phyloP scores from a whole-genome alignment of 2,329 filamentous ascomycete genomes.

The Daldinia eschscholtzii region DNA sequence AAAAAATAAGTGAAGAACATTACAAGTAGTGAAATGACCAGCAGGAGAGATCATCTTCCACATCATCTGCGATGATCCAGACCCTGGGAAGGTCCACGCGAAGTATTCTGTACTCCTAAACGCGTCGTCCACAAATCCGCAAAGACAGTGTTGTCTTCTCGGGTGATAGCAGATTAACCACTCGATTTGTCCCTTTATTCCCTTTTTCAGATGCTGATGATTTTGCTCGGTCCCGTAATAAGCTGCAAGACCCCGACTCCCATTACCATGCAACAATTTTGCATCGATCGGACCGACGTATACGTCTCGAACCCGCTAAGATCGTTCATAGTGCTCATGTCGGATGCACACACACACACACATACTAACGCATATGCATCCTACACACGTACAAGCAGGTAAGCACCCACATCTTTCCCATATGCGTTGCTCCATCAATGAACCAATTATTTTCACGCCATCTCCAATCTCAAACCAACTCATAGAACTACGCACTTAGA shows the following conservation, averaged over 20 bases:
- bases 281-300: constrained; percentile 49
- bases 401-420: constrained; percentile 32
- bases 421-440: constrained; percentile 39
- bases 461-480: constrained; percentile 48
- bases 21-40: constrained; percentile 53
- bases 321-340: constrained; percentile 45
- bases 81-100: constrained; percentile 42
- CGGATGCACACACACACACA: constrained; percentile 38
- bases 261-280: constrained; percentile 51
- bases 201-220: constrained; percentile 49
- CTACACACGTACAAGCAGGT: constrained; percentile 28
- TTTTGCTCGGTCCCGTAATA: constrained; percentile 47
- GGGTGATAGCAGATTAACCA: constrained; percentile 38
- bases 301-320: constrained; percentile 48
- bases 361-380: constrained; percentile 28
- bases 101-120: constrained; percentile 48
- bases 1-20: constrained; percentile 50
- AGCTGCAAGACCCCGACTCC: constrained; percentile 51
- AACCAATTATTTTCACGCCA: constrained; percentile 28
- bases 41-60: constrained; percentile 49
- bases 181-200: constrained; percentile 39
- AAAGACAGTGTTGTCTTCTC: constrained; percentile 47
- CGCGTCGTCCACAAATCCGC: constrained; percentile 42
- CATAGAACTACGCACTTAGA: constrained; percentile 90
- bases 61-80: constrained; percentile 46